Conservation (phyloP, 2,329 filamentous ascomycete species). For the Emergomyces orientalis region DNA sequence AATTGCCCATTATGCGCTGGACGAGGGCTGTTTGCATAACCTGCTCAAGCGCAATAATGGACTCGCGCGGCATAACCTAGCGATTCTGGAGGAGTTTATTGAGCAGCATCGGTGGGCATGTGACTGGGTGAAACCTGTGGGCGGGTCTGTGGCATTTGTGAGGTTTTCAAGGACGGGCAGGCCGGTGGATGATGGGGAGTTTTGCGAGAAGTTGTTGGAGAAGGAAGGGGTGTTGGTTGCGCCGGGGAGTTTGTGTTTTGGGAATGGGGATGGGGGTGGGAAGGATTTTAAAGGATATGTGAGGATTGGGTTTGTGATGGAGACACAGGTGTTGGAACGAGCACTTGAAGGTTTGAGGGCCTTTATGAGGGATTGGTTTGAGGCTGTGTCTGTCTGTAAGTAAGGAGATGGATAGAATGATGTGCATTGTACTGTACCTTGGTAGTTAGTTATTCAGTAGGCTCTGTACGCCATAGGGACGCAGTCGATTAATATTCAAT, state of each 20-base stretch:
- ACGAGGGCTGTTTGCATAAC: conserved; percentile 50
- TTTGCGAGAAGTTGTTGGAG: conserved; percentile 60
- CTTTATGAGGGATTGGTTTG: conserved; percentile 49
- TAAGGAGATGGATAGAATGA: background rate
- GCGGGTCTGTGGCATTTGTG: conserved; percentile 72
- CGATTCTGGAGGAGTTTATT: conserved; percentile 58
- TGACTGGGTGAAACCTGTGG: conserved; percentile 63
- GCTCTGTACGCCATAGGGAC: too few relatives aligned
- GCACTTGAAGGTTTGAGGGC: conserved; percentile 49
- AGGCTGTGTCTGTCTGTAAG: conserved; percentile 33
- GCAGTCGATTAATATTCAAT: too few relatives aligned
- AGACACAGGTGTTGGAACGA: conserved; percentile 58
- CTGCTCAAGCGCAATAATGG: conserved; percentile 55
- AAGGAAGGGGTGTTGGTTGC: conserved; percentile 64
- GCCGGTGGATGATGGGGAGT: conserved; percentile 60
- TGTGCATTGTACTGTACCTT: too few relatives aligned
- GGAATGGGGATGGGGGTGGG: conserved; percentile 41
- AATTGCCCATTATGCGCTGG: conserved; percentile 66
- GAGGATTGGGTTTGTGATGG: conserved; percentile 64
- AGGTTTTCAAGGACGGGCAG: conserved; percentile 54
- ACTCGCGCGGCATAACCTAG: conserved; percentile 59
- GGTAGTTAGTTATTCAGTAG: background rate
- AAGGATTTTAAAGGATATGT: conserved; percentile 64
- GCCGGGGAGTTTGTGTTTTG: conserved; percentile 67
- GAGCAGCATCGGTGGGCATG: conserved; percentile 54